Conservation (phyloP, 2,329 filamentous ascomycete genomes). For the Talaromyces piceae region DNA sequence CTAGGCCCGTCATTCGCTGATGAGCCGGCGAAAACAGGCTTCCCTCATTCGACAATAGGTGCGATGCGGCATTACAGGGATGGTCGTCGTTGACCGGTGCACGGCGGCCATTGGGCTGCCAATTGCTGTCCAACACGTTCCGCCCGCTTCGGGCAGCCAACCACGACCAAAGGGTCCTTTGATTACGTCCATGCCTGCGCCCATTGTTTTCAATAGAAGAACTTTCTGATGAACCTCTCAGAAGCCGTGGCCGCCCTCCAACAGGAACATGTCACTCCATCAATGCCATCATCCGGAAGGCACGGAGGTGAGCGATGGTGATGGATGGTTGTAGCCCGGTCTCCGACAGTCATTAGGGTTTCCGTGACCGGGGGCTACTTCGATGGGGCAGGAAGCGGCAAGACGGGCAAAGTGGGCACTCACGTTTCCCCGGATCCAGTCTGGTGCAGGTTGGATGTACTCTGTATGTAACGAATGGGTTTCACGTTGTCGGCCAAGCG, state of each 20-base stretch:
- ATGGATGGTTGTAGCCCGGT: not conserved
- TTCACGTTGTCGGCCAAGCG: not conserved
- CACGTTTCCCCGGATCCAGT: not conserved
- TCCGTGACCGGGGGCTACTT: not conserved
- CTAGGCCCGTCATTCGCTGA: not conserved
- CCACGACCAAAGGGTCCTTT: slow-evolving; percentile 1
- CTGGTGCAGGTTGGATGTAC: too few relatives aligned
- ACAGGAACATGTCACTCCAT: not conserved
- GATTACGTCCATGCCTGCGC: not conserved
- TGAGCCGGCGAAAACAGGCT: not conserved
- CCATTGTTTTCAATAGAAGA: not conserved
- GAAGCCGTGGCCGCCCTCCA: not conserved
- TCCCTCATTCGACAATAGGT: not conserved
- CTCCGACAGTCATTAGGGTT: not conserved
- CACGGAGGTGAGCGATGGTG: not conserved
- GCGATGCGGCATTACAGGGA: slow-evolving; percentile 5
- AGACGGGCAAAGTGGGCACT: too few relatives aligned
- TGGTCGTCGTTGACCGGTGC: slow-evolving; percentile 8
- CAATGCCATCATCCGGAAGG: not conserved
- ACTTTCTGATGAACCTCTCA: not conserved
- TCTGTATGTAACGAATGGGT: not conserved
- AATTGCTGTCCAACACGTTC: slow-evolving; percentile 11
- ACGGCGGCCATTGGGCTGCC: slow-evolving; percentile 10
- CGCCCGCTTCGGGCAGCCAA: slow-evolving; percentile 9
- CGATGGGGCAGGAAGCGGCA: not conserved